phyloP scores from a whole-genome alignment of 202 grass and related monocot species.

The Musa balbisiana region DNA sequence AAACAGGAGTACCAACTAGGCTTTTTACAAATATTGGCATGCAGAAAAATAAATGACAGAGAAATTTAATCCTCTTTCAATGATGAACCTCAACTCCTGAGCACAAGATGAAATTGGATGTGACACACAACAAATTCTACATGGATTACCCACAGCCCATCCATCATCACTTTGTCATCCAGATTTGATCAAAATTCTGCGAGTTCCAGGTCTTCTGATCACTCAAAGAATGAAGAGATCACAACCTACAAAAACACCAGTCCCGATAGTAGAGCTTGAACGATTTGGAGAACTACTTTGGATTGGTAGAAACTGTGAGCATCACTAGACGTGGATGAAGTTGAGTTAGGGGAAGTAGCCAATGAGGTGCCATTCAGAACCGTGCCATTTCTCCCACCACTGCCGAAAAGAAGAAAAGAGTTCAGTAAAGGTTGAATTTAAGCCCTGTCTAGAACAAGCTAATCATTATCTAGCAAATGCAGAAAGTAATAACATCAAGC shows the following conservation, averaged over 20 bases:
- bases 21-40: not conserved
- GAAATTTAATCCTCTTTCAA: too few relatives aligned
- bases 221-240: not conserved
- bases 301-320: constrained; percentile 20
- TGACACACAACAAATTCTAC: not conserved
- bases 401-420: constrained; percentile 14
- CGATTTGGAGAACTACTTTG: constrained; percentile 15
- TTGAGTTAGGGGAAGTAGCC: constrained; percentile 74
- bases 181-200: not conserved
- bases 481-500: too few relatives aligned
- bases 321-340: constrained; percentile 33
- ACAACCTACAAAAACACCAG: constrained; percentile 44
- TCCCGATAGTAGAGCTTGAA: constrained; percentile 34
- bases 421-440: not conserved
- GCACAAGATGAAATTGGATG: not conserved
- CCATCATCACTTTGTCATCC: not conserved
- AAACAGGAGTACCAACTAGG: not conserved
- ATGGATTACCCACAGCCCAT: not conserved
- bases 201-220: constrained; percentile 7
- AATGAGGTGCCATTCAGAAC: constrained; percentile 58
- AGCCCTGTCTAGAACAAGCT: not conserved
- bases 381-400: constrained; percentile 59
- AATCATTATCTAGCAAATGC: too few relatives aligned
- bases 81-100: too few relatives aligned
- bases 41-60: not conserved